Base-by-base conservation (phyloP, 371 early-diverging fungal genomes). In the Mucor saturninus region DNA sequence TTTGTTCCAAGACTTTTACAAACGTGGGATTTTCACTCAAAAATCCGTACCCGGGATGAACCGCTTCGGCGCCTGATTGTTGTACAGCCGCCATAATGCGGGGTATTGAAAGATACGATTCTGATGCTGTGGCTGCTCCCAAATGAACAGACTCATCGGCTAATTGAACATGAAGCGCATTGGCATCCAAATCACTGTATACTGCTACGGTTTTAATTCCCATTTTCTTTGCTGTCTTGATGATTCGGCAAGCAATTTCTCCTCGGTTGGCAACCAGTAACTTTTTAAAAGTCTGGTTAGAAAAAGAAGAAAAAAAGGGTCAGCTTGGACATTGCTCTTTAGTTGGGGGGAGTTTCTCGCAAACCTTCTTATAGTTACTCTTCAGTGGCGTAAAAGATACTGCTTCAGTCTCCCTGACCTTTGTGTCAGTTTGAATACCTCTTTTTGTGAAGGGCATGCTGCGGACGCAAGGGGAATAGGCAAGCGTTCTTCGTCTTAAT, bases 41-140 rank as follows among this genome's bases (percentile, higher is more conserved):
- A 73, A 93, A 93, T 0, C 98, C 98, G 73, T 97, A 97, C 14
- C 87, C 83, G 5, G 93, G 93, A 65, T 93, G 93, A 31, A 93
- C 86, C 1, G 93, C 93, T 50, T 93, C 83, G 4, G 91, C 90
- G 4, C 89, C 89, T 6, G 86, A 86, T 46, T 66, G 50, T 39
- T 75, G 64, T n/a, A 83, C 79, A 9, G 89, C 93, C 0, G 76
- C 69, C 35, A 92, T 42, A 40, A 93, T 86, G 39, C 81, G 83
- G 39, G 79, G 81, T 31, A 87, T 85, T n/a, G 83, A 74, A 15
- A 93, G 80, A 70, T 93, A 93, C n/a, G 87, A 85, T 63, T 92
- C 85, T 8, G 75, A 67, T 5, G 91, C 71, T 5, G 87, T 78
- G 4, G 88, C 83, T 21, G 89, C 83, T 7, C 93, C 92, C 32